phyloP scores from a whole-genome alignment of 2,329 filamentous ascomycete species.

The Trichoderma pleuroti region DNA sequence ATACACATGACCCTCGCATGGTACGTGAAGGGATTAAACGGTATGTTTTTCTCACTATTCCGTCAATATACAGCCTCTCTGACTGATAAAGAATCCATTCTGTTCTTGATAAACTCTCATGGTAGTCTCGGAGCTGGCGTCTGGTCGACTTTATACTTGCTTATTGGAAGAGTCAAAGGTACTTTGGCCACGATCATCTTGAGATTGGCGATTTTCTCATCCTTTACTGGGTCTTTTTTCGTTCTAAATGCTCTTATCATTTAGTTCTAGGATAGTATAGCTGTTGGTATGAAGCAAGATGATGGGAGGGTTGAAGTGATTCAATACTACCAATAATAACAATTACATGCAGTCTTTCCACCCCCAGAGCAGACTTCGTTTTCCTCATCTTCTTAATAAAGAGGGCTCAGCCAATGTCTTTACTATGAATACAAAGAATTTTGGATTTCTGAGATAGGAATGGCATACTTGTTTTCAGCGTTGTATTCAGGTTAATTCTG shows the following conservation, averaged over 20 bases:
- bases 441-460: too few relatives aligned
- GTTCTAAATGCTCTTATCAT: neutral
- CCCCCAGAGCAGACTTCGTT: too few relatives aligned
- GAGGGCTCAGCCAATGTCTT: too few relatives aligned
- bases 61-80: neutral
- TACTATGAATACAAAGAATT: too few relatives aligned
- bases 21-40: neutral
- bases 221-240: rapidly evolving
- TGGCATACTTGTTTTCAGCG: too few relatives aligned
- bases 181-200: neutral
- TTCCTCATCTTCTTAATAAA: too few relatives aligned
- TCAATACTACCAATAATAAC: neutral
- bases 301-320: neutral
- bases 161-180: neutral
- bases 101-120: neutral
- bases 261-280: neutral
- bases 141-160: neutral
- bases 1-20: neutral
- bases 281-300: neutral
- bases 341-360: neutral
- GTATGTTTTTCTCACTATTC: neutral
- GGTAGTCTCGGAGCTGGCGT: neutral
- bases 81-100: neutral
- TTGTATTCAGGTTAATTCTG: too few relatives aligned
- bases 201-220: neutral